These are phyloP conservation scores for Mucuna pruriens DNA, from an alignment of 306 rosid species.

Conservation along the genomic window DNA sequence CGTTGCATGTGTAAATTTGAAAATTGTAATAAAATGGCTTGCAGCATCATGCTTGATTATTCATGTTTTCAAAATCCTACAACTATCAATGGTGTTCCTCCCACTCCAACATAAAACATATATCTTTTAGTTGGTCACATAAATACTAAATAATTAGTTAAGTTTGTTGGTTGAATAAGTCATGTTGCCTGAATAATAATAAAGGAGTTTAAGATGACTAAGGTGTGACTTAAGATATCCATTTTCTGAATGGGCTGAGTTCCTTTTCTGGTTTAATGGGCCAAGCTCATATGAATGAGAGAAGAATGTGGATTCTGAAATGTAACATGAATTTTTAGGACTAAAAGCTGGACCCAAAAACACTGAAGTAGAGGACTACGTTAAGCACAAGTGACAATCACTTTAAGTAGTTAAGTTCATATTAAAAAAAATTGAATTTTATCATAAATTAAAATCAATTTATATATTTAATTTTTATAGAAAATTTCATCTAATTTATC, in stretches of 20 bases:
- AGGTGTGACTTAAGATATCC: too few relatives aligned
- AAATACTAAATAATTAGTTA: not conserved
- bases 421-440: too few relatives aligned
- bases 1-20: constrained; percentile 7
- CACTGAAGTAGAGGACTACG: too few relatives aligned
- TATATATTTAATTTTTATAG: too few relatives aligned
- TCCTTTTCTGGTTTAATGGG: not conserved
- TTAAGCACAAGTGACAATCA: too few relatives aligned
- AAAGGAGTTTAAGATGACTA: not conserved
- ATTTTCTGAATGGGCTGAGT: not conserved
- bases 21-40: constrained; percentile 14
- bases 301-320: not conserved
- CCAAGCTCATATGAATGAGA: not conserved
- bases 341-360: too few relatives aligned
- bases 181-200: not conserved
- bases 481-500: too few relatives aligned
- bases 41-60: constrained; percentile 13
- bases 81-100: not conserved
- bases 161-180: too few relatives aligned
- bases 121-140: not conserved
- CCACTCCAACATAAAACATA: not conserved
- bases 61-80: not conserved
- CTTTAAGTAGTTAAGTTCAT: too few relatives aligned
- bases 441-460: too few relatives aligned
- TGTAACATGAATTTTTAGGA: too few relatives aligned